phyloP scores from a whole-genome alignment of 2,329 filamentous ascomycete genomes.

The Gliomastix tumulicola region DNA sequence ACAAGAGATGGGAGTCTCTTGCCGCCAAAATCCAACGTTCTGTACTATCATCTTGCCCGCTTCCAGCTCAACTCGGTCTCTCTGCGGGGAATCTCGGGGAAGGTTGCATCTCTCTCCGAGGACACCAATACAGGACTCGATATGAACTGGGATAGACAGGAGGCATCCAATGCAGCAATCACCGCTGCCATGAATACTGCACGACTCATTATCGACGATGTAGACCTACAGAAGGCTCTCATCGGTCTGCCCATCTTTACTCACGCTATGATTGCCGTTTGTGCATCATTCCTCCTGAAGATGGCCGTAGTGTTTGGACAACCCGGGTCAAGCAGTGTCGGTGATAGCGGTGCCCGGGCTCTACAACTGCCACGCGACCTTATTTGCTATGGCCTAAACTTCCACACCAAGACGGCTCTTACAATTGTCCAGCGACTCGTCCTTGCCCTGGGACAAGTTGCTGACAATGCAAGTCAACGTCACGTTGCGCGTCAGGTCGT shows the following conservation, averaged over 20 bases:
- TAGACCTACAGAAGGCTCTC: conserved; percentile 6
- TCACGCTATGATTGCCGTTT: conserved; percentile 11
- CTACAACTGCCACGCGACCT: conserved; percentile 8
- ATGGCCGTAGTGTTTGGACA: conserved; percentile 9
- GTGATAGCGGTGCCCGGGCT: not conserved
- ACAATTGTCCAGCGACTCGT: conserved; percentile 5
- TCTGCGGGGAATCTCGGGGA: conserved; percentile 6
- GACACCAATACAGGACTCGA: conserved; percentile 1
- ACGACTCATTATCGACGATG: conserved; percentile 7
- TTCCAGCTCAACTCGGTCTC: conserved; percentile 8
- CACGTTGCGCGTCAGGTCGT: conserved; percentile 10
- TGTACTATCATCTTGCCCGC: conserved; percentile 9
- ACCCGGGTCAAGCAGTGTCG: not conserved
- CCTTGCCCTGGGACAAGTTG: conserved; percentile 4
- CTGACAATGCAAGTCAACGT: conserved; percentile 8
- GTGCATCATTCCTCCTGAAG: conserved; percentile 9
- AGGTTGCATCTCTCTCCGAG: no score
- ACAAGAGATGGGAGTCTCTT: not conserved
- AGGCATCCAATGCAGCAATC: conserved; percentile 9
- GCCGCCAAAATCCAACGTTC: conserved; percentile 4
- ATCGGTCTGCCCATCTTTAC: conserved; percentile 9
- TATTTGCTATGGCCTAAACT: conserved; percentile 7
- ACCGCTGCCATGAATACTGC: conserved; percentile 7
- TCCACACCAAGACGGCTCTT: conserved; percentile 9
- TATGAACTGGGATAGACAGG: conserved; percentile 9